These are phyloP conservation scores for Xylaria cubensis DNA, from an alignment of 495 filamentous ascomycete genomes.

Conservation along the genomic window DNA sequence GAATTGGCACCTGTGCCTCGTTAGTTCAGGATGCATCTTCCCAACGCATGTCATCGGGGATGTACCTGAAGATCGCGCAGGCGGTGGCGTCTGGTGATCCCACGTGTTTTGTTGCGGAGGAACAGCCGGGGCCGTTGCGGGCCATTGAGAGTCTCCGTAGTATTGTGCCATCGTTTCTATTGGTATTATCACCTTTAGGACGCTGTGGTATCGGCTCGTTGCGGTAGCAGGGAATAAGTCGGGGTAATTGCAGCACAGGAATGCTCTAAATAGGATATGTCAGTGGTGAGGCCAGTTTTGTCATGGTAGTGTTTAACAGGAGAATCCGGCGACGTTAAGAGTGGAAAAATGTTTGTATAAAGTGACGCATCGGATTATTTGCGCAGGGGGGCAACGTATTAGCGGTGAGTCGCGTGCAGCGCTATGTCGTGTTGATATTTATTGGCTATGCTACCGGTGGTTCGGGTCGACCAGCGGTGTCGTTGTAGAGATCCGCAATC, in stretches of 20 bases:
- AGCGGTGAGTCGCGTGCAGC: constrained; percentile 23
- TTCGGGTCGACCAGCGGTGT: background rate
- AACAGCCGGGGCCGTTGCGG: constrained; percentile 61
- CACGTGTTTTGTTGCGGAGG: constrained; percentile 65
- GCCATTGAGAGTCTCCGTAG: constrained; percentile 87
- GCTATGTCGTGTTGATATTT: constrained; percentile 12
- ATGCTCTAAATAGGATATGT: constrained; percentile 8
- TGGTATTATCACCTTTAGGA: background rate
- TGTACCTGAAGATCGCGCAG: constrained; percentile 69
- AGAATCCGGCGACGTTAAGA: background rate
- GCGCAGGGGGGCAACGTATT: constrained; percentile 15
- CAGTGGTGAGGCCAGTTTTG: background rate
- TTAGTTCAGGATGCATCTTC: constrained; percentile 10
- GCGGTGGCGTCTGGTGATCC: constrained; percentile 87
- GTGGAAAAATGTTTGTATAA: background rate
- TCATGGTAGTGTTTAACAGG: constrained; percentile 8
- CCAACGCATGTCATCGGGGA: background rate
- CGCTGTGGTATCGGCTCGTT: background rate
- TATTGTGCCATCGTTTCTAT: constrained; percentile 54
- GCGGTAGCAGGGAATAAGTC: background rate
- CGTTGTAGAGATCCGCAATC: background rate
- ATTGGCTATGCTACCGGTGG: constrained; percentile 1
- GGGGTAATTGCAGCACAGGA: background rate
- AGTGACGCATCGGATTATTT: constrained; percentile 7
- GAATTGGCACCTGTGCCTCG: constrained; percentile 73